phyloP scores from a whole-genome alignment of 441 rosid species.

The Adansonia rubrostipa region DNA sequence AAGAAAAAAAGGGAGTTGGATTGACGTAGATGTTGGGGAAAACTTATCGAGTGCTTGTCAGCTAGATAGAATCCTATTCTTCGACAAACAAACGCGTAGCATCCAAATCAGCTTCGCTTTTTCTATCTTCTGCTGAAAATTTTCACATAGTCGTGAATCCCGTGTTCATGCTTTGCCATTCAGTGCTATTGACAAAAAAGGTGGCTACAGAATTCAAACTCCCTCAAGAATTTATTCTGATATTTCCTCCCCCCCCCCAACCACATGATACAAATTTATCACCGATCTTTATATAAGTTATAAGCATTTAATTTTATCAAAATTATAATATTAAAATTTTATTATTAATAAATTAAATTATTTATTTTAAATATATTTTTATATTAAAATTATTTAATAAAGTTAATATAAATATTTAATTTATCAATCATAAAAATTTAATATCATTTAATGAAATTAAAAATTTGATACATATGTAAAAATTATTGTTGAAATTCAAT shows the following conservation, averaged over 20 bases:
- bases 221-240: background rate
- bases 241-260: background rate
- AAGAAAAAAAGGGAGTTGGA: background rate
- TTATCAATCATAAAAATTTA: too few species aligned
- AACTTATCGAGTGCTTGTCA: constrained; percentile 25
- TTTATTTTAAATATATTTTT: too few species aligned
- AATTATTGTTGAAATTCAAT: too few species aligned
- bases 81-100: background rate
- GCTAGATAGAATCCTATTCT: constrained; percentile 18
- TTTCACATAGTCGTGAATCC: background rate
- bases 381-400: too few species aligned
- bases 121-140: background rate
- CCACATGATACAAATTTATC: too few species aligned
- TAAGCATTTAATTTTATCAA: too few species aligned
- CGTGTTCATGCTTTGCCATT: background rate
- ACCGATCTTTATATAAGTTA: too few species aligned
- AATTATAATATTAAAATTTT: too few species aligned
- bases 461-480: too few species aligned
- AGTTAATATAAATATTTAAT: too few species aligned
- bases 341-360: too few species aligned
- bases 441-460: too few species aligned
- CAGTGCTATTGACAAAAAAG: background rate
- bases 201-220: background rate
- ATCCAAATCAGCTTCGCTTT: constrained; percentile 14
- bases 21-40: constrained; percentile 37